These are phyloP conservation scores for Ceratocystis harringtonii DNA, from an alignment of 2,329 filamentous ascomycete species.

Conservation along the genomic window DNA sequence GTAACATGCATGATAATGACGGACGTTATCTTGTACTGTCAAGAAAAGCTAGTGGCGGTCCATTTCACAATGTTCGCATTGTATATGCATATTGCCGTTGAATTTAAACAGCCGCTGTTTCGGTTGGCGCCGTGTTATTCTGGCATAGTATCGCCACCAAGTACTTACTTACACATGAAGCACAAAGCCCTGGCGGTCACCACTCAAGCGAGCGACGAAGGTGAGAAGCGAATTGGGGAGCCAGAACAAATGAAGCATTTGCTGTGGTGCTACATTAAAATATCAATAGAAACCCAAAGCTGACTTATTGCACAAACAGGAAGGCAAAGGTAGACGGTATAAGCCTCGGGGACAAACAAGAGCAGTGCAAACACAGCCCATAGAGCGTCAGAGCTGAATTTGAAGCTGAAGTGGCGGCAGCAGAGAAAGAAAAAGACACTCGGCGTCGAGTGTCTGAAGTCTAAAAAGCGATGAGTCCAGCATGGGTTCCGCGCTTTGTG, in stretches of 20 bases:
- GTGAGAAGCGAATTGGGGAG: no score
- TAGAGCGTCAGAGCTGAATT: neutral
- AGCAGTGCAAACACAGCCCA: neutral
- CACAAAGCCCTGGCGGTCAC: neutral
- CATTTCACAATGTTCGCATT: neutral
- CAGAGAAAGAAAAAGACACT: neutral
- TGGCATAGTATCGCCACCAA: neutral
- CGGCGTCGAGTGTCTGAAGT: neutral
- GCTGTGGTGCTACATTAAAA: no score
- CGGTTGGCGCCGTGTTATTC: neutral
- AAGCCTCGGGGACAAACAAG: neutral
- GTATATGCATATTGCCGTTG: neutral
- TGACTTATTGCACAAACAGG: neutral
- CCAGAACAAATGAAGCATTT: no score
- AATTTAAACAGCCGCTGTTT: neutral
- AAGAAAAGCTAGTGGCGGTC: neutral
- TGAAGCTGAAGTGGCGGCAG: neutral
- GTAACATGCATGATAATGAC: neutral
- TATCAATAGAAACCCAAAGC: neutral
- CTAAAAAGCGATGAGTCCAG: neutral
- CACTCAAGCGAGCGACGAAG: neutral
- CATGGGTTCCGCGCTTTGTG: neutral
- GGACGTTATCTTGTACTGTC: neutral
- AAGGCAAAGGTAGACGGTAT: neutral
- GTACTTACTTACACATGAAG: neutral